These are phyloP conservation scores for Syncephalastrum contaminatum DNA, from an alignment of 371 early-diverging fungal genomes.

Conservation along the genomic window DNA sequence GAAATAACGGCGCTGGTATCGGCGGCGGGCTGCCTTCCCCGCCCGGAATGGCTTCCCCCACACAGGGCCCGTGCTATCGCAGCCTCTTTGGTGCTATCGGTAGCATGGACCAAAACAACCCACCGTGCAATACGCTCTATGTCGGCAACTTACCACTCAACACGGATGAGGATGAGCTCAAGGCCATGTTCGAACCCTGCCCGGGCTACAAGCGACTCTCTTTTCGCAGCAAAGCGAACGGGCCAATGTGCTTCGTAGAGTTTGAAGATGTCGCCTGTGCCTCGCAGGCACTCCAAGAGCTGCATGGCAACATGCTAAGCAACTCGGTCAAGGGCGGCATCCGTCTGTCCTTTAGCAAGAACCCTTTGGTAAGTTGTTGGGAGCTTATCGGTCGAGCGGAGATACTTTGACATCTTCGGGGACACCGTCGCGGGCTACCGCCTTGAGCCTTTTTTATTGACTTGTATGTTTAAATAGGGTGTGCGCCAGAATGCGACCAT, in stretches of 20 bases:
- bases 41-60: slow-evolving; percentile 15
- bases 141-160: slow-evolving; percentile 91
- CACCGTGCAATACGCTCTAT: slow-evolving; percentile 97
- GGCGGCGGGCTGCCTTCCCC: slow-evolving; percentile 8
- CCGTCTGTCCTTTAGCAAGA: slow-evolving; percentile 91
- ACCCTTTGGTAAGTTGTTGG: slow-evolving; percentile 51
- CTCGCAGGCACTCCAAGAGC: slow-evolving; percentile 77
- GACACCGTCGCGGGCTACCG: no score
- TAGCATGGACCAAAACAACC: slow-evolving; percentile 79
- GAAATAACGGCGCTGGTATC: slow-evolving; percentile 3
- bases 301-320: slow-evolving; percentile 75
- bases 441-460: no score
- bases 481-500: no score
- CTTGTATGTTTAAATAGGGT: no score
- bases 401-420: no score
- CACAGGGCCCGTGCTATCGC: slow-evolving; percentile 4
- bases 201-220: slow-evolving; percentile 85
- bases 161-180: slow-evolving; percentile 83
- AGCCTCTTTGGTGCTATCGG: slow-evolving; percentile 16
- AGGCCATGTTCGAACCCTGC: slow-evolving; percentile 68
- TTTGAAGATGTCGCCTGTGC: slow-evolving; percentile 89
- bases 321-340: slow-evolving; percentile 92
- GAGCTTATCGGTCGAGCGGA: no score
- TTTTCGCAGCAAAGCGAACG: slow-evolving; percentile 74
- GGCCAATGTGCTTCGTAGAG: slow-evolving; percentile 94